phyloP scores from a whole-genome alignment of 2,329 filamentous ascomycete species.

The Coccinonectria pachysandricola region DNA sequence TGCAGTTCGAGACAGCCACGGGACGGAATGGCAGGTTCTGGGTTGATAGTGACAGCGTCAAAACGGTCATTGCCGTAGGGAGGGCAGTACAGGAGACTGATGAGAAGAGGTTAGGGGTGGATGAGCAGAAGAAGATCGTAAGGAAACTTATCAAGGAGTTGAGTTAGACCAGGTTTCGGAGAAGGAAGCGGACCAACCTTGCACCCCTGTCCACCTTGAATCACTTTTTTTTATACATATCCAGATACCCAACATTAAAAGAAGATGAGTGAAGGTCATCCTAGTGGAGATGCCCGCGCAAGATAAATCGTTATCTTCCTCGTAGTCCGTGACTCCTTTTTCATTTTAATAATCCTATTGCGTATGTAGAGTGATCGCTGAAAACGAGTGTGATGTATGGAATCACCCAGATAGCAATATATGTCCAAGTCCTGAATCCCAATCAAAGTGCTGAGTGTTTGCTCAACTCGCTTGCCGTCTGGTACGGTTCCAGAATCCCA shows the following conservation, averaged over 20 bases:
- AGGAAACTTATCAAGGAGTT: slow-evolving; percentile 53
- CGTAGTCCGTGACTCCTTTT: too few species aligned
- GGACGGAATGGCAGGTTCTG: slow-evolving; percentile 88
- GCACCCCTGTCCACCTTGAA: too few species aligned
- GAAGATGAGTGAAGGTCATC: slow-evolving; percentile 9
- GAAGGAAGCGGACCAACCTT: too few species aligned
- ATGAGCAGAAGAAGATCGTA: slow-evolving; percentile 61
- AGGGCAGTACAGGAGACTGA: slow-evolving; percentile 72
- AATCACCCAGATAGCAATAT: too few species aligned
- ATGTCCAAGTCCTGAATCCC: too few species aligned
- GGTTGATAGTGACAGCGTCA: slow-evolving; percentile 70
- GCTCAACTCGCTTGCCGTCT: background rate
- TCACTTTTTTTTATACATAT: too few species aligned
- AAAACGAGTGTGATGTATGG: too few species aligned
- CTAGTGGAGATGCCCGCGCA: too few species aligned
- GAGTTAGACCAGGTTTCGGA: slow-evolving; percentile 25
- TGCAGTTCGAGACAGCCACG: slow-evolving; percentile 88
- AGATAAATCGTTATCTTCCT: slow-evolving; percentile 11
- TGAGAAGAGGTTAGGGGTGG: slow-evolving; percentile 49
- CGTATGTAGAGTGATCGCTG: too few species aligned
- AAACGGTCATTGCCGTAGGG: slow-evolving; percentile 67
- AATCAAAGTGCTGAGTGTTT: too few species aligned
- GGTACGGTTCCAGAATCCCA: background rate
- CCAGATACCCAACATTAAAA: slow-evolving; percentile 18
- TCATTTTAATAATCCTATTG: too few species aligned